Base-by-base conservation (phyloP, 345 rosid species). In the Sisymbrium irio region DNA sequence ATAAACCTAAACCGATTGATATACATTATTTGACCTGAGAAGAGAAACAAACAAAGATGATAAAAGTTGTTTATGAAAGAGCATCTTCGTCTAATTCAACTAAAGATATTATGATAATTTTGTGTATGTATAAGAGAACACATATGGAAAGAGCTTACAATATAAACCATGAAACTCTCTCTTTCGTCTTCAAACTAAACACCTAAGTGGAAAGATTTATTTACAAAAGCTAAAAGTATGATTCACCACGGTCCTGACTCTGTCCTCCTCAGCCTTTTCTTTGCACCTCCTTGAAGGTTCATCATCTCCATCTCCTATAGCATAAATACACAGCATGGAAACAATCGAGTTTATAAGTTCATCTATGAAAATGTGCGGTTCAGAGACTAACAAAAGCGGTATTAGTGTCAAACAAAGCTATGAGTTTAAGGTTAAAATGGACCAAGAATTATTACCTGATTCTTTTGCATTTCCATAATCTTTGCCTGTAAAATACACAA, bases 231-330 rank as follows among this genome's bases (percentile, higher is more conserved):
- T 67, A 67, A n/a, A n/a, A 75, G 55, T 67, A 49, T 50, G 39
- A 75, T 65, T 87, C 83, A 95, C 99, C 97, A 95, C 9, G 94
- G 98, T 74, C 94, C 90, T 1, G 98, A 88, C 78, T 87, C 88
- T 18, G 98, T 87, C 81, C 97, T 80, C 79, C 92, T 82, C 82
- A 92, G 77, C 69, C 60, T 85, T 76, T 76, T 88, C 86, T 89
- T 86, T 6, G 50, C 67, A 56, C 83, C 88, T 75, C 71, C 79
- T 81, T 87, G 80, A 69, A 51, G 63, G 40, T 83, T 82, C 82
- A 79, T 84, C 88, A 80, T 81, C 84, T 95, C 98, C 73, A 62
- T 33, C 30, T 55, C 93, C 99, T 95, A 84, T 40, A 47, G 58
- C 17, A 47, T 33, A 13, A 22, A 55, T 55, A 56, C 45, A 41